phyloP scores from a whole-genome alignment of 345 rosid species.

The Bretschneidera sinensis region DNA sequence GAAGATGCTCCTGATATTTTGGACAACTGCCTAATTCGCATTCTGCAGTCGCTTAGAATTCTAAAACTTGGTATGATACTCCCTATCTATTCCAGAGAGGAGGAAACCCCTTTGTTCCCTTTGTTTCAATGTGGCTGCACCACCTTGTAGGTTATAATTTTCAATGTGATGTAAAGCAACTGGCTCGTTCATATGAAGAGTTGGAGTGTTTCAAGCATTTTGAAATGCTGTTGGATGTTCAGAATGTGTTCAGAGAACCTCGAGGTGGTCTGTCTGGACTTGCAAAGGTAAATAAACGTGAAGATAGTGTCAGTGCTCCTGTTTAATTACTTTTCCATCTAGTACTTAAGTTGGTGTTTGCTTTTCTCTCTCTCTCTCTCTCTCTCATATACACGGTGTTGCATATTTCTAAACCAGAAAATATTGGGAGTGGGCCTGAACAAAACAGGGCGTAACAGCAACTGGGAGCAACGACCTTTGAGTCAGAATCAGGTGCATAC shows the following conservation, averaged over 20 bases:
- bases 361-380: neutral
- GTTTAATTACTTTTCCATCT: neutral
- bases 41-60: constrained; percentile 64
- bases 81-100: constrained; percentile 8
- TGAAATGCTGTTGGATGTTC: constrained; percentile 81
- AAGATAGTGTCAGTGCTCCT: constrained; percentile 4
- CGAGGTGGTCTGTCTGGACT: constrained; percentile 87
- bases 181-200: constrained; percentile 61
- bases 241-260: constrained; percentile 58
- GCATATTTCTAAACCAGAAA: constrained; percentile 41
- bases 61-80: constrained; percentile 74
- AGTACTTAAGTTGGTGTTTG: neutral
- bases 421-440: constrained; percentile 84
- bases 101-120: neutral
- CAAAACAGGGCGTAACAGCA: constrained; percentile 79
- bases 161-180: constrained; percentile 67
- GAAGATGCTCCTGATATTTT: constrained; percentile 55
- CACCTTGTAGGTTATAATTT: constrained; percentile 69
- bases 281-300: constrained; percentile 48
- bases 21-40: constrained; percentile 64
- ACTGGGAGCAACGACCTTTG: constrained; percentile 92
- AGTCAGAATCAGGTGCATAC: constrained; percentile 61
- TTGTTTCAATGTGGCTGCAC: neutral
- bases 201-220: constrained; percentile 78
- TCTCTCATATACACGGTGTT: neutral